phyloP scores from a whole-genome alignment of 2,329 filamentous ascomycete species.

The Pseudopithomyces chartarum region DNA sequence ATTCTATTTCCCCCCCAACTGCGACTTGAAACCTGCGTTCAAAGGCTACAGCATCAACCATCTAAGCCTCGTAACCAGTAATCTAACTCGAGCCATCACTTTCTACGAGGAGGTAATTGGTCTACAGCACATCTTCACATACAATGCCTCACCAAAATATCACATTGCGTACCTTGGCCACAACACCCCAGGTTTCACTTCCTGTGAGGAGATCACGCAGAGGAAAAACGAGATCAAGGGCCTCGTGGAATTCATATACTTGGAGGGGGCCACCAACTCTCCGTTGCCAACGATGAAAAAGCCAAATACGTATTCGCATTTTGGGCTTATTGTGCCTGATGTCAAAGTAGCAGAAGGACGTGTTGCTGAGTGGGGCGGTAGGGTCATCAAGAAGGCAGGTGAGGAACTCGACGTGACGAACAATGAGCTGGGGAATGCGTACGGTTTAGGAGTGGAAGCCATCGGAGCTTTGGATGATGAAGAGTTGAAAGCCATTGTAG shows the following conservation, averaged over 20 bases:
- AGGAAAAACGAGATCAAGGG: neutral
- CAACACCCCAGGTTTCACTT: neutral
- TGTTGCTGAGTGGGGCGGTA: neutral
- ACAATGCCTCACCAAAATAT: neutral
- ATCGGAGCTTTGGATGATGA: neutral
- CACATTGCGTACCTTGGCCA: neutral
- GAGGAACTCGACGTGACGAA: neutral
- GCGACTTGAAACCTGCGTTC: neutral
- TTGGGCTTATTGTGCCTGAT: neutral
- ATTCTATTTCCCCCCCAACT: neutral
- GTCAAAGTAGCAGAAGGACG: neutral
- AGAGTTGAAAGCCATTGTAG: neutral
- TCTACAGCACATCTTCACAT: constrained; percentile 1
- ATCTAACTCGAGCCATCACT: neutral
- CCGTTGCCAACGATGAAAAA: neutral
- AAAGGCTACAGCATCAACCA: neutral
- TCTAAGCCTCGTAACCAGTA: neutral
- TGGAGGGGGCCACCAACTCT: neutral
- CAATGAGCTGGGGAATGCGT: neutral
- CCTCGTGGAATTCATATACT: neutral
- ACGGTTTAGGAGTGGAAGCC: neutral
- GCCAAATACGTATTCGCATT: neutral
- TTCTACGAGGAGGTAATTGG: neutral
- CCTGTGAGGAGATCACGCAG: neutral
- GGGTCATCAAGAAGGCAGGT: neutral